Percentiles rank a stretch among this genome's conserved stretches.
Evolutionary conservation across 2,329 filamentous ascomycete genomes (phyloP).

Genomic region (Penicillium sp.): DNA sequence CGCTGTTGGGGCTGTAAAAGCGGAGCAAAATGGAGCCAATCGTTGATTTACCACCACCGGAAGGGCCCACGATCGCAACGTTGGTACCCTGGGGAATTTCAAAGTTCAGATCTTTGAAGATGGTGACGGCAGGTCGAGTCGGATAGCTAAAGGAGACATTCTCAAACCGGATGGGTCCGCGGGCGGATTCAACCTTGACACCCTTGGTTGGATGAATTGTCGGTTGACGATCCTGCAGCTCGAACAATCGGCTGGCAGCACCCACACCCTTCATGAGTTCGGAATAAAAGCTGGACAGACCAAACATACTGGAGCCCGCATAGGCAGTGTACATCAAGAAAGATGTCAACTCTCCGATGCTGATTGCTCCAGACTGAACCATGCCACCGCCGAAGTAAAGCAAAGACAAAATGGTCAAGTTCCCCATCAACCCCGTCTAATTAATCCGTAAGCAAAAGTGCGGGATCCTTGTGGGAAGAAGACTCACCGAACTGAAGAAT

Average conservation of each 20-base stretch:
- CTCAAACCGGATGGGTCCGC: slow-evolving; percentile 81
- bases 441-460: slow-evolving; percentile 25
- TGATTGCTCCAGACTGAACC: slow-evolving; percentile 79
- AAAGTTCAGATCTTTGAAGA: slow-evolving; percentile 85
- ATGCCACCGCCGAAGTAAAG: slow-evolving; percentile 86
- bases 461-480: no score
- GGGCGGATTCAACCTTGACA: slow-evolving; percentile 69
- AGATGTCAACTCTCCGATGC: slow-evolving; percentile 84
- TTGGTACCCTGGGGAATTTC: slow-evolving; percentile 89
- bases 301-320: slow-evolving; percentile 79
- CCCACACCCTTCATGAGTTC: slow-evolving; percentile 99
- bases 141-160: slow-evolving; percentile 87
- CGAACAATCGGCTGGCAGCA: slow-evolving; percentile 91
- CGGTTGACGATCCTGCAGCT: slow-evolving; percentile 84
- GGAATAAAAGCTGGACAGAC: slow-evolving; percentile 91
- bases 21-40: slow-evolving; percentile 85
- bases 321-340: slow-evolving; percentile 99
- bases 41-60: slow-evolving; percentile 92
- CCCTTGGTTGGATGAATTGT: slow-evolving; percentile 84
- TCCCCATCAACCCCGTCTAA: slow-evolving; percentile 83
- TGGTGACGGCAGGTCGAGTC: slow-evolving; percentile 81
- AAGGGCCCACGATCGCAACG: slow-evolving; percentile 93
- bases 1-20: slow-evolving; percentile 79
- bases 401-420: slow-evolving; percentile 89
- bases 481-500: slow-evolving; percentile 67